Conservation (phyloP, 805 yeast genomes). For the Torulaspora franciscae region DNA sequence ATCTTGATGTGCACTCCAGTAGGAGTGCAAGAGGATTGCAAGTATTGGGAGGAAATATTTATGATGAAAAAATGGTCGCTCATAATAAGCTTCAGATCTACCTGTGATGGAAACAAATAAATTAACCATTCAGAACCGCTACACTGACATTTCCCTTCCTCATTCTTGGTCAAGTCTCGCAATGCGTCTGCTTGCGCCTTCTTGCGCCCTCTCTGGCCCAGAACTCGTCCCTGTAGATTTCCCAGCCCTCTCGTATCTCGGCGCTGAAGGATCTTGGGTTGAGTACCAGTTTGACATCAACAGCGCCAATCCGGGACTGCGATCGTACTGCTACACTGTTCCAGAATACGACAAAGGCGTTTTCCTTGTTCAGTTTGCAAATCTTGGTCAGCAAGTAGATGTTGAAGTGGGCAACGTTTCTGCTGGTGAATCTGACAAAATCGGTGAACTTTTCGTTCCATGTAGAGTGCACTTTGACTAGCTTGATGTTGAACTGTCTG, state of each 20-base stretch:
- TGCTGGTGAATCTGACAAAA: constrained; percentile 29
- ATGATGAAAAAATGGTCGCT: constrained; percentile 16
- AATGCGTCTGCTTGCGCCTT: constrained; percentile 37
- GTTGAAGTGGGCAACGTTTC: constrained; percentile 24
- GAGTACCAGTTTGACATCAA: constrained; percentile 73
- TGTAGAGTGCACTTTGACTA: constrained; percentile 56
- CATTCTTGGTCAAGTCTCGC: constrained; percentile 3
- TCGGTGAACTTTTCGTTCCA: constrained; percentile 38
- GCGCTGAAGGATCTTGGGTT: constrained; percentile 78
- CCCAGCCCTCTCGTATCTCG: constrained; percentile 91
- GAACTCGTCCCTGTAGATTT: constrained; percentile 83
- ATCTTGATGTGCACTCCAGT: neutral
- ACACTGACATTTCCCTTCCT: constrained; percentile 14
- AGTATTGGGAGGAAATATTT: neutral
- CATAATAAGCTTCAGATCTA: constrained; percentile 2
- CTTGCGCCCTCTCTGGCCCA: constrained; percentile 83
- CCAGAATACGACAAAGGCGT: constrained; percentile 23
- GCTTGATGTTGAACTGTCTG: constrained; percentile 71
- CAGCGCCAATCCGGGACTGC: constrained; percentile 66
- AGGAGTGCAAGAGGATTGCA: neutral
- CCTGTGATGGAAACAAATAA: constrained; percentile 13
- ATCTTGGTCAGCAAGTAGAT: constrained; percentile 16
- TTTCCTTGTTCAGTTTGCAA: constrained; percentile 14
- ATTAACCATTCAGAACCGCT: constrained; percentile 23
- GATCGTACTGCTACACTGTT: constrained; percentile 34